phyloP scores from a whole-genome alignment of 768 basidiomycete genomes.

The Podaxis mareebaensis region DNA sequence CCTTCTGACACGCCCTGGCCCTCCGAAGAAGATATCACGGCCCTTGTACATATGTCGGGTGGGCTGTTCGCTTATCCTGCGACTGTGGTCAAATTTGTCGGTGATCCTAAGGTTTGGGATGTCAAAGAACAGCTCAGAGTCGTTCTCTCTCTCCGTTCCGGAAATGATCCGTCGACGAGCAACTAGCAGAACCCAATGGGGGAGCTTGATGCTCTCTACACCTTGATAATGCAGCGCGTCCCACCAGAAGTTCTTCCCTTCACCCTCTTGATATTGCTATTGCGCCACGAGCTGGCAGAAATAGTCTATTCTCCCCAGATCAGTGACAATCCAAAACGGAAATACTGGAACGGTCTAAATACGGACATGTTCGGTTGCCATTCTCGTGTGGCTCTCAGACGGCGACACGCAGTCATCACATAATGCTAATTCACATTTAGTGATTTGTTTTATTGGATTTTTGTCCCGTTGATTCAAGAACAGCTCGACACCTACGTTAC shows the following conservation, averaged over 20 bases:
- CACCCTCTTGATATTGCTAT: background rate
- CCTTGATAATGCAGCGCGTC: background rate
- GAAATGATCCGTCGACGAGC: too few relatives aligned
- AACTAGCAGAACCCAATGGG: background rate
- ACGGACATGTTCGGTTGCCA: too few relatives aligned
- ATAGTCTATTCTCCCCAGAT: too few relatives aligned
- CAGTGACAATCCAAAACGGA: too few relatives aligned
- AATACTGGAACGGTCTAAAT: too few relatives aligned
- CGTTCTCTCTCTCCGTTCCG: background rate
- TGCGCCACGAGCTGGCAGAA: background rate
- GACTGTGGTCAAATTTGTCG: background rate
- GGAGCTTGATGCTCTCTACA: background rate
- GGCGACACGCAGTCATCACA: too few relatives aligned
- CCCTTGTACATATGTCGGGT: background rate
- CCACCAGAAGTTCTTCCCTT: background rate
- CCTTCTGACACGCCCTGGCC: background rate
- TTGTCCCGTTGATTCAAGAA: too few relatives aligned
- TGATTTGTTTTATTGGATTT: too few relatives aligned
- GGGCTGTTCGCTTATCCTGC: conserved; percentile 2
- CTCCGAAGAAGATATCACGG: background rate
- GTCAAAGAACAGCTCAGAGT: background rate
- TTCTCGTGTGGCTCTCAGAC: too few relatives aligned
- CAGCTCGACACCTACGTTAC: too few relatives aligned
- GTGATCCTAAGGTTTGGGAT: background rate
- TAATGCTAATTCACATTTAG: too few relatives aligned